A percentile compares a stretch with the other conserved stretches of the same genome.
These are phyloP conservation scores for Arabis alpina DNA, from an alignment of 345 rosid species.

Conservation along the genomic window DNA sequence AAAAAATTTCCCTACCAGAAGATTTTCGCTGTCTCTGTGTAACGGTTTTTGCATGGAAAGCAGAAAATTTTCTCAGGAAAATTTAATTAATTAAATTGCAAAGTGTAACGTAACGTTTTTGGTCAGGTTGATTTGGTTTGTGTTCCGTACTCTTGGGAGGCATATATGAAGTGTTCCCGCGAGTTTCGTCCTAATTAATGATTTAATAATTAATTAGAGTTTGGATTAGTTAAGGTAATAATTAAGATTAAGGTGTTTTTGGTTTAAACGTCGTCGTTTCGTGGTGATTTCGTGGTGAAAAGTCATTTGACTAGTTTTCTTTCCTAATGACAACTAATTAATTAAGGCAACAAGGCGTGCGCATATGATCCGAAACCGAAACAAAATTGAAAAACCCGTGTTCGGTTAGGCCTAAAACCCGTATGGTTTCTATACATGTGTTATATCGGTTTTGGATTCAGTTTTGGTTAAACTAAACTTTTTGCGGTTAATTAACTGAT, in stretches of 20 bases:
- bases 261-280: neutral
- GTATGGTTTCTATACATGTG: too few relatives aligned
- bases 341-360: neutral
- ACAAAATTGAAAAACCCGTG: too few relatives aligned
- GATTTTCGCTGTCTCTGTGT: conserved; percentile 40
- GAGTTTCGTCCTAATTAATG: conserved; percentile 41
- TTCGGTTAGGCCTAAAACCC: too few relatives aligned
- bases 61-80: neutral
- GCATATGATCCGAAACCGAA: too few relatives aligned
- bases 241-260: neutral
- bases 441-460: too few relatives aligned
- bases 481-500: too few relatives aligned
- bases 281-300: neutral
- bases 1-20: neutral
- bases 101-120: conserved; percentile 28
- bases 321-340: neutral
- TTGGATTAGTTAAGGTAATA: neutral
- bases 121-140: conserved; percentile 6
- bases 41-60: conserved; percentile 38
- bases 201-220: neutral
- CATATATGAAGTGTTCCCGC: conserved; percentile 51
- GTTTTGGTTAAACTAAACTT: too few relatives aligned
- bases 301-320: neutral
- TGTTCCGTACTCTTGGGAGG: conserved; percentile 41
- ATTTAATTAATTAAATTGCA: neutral